Base-by-base conservation (phyloP, 1,139 yeast genomes). In the Arxiozyma slooffiae region DNA sequence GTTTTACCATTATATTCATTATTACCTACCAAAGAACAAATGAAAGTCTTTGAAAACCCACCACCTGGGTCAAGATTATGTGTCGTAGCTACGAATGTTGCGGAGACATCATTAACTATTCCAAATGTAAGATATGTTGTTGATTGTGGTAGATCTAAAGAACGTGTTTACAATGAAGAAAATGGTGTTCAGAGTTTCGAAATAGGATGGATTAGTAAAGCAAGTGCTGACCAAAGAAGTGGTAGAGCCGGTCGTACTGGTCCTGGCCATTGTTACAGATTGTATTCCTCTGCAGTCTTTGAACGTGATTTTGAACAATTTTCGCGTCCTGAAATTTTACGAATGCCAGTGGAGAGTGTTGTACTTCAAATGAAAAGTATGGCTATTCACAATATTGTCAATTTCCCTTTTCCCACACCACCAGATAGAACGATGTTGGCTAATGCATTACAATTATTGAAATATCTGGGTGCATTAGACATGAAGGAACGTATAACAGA, bases 231-330 rank as follows among this genome's bases (percentile, higher is more conserved):
- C 57, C 99, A 94, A 72, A 78, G 98, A 71, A 71, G 96, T 38
- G 98, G 98, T 68, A 84, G 99, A 76, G 98, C 99, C 48, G 99
- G 98, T 65, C 85, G 99, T 78, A 92, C 97, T 0, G 98, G 98
- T 0, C 97, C 98, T 0, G 99, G 99, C 50, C 98, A 94, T 63
- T 88, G 97, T 66, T 94, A 94, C 66, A 74, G 98, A 53, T 70
- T 94, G 22, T 94, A 76, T 61, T 90, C 98, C 0, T 90, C 97
- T n/a, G 98, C 98, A 0, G 86, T 94, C 8, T 94, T 76, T 66
- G 97, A 92, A 63, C 79, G 82, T 53, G 92, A 85, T 59, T 92
- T 94, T 66, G 75, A 75, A 5, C 88, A 84, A 60, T 92, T 92
- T 60, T 77, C 94, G 23, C 76, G 74, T 51, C 98, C 99, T 0